Percentiles rank a stretch among this genome's conserved stretches.
Evolutionary conservation across 495 filamentous ascomycete species (phyloP).

Genomic region (Aspergillus olivimuriae): DNA sequence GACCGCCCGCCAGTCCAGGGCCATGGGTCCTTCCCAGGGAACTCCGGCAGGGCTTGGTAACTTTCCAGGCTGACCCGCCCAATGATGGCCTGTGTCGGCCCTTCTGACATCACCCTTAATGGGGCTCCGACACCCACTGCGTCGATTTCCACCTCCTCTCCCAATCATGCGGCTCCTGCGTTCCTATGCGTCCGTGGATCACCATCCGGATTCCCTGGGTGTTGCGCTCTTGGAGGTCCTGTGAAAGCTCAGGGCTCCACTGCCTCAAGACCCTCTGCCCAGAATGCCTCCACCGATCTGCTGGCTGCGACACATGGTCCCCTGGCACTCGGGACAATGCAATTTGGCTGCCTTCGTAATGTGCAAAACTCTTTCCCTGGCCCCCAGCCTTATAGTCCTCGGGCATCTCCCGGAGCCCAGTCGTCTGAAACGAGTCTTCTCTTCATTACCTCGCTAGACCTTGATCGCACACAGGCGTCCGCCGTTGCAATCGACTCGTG

Average conservation of each 20-base stretch:
- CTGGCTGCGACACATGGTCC: conserved; percentile 2
- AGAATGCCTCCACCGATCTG: conserved; percentile 12
- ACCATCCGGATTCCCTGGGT: conserved; percentile 4
- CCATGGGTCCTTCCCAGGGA: conserved; percentile 5
- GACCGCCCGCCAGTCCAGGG: too few relatives aligned
- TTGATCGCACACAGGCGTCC: too few relatives aligned
- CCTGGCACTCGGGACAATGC: background rate
- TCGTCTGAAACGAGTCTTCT: too few relatives aligned
- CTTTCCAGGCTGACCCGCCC: background rate
- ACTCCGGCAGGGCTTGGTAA: conserved; percentile 1
- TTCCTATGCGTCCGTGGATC: conserved; percentile 16
- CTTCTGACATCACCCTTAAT: conserved; percentile 10
- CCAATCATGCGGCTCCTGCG: conserved; percentile 2
- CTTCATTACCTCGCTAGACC: too few relatives aligned
- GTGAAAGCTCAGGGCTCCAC: too few relatives aligned
- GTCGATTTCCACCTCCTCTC: conserved; percentile 1
- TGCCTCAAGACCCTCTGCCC: background rate
- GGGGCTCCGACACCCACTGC: background rate
- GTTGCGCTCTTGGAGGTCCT: conserved; percentile 1
- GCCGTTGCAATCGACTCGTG: background rate
- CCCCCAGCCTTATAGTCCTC: background rate
- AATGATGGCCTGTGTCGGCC: background rate
- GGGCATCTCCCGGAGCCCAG: too few relatives aligned
- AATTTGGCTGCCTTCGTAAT: background rate
- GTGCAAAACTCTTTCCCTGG: background rate